phyloP scores from a whole-genome alignment of 768 basidiomycete species.

The Hydnomerulius pinastri region DNA sequence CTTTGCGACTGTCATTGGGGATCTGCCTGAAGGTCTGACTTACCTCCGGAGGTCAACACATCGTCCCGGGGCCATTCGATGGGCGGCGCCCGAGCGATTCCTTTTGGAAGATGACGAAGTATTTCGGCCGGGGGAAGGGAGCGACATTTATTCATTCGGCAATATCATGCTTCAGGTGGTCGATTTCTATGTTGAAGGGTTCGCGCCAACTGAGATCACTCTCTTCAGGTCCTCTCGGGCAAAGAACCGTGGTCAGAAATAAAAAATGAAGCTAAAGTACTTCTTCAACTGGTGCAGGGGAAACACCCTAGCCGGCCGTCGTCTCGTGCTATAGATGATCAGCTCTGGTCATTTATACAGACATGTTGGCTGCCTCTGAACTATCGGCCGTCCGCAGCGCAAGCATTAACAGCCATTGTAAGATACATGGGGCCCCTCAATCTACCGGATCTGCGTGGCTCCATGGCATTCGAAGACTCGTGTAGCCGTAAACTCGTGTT shows the following conservation, averaged over 20 bases:
- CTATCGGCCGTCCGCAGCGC: conserved; percentile 3
- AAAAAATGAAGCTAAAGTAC: not conserved
- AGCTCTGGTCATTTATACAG: conserved; percentile 10
- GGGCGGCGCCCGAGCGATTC: conserved; percentile 42
- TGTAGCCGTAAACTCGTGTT: too few species aligned
- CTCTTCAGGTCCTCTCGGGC: conserved; percentile 24
- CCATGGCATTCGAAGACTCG: too few species aligned
- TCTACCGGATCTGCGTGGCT: too few species aligned
- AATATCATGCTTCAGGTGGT: conserved; percentile 34
- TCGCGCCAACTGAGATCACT: too few species aligned
- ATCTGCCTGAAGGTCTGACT: not conserved
- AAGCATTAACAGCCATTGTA: too few species aligned
- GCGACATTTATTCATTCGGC: conserved; percentile 21
- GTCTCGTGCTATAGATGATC: conserved; percentile 2
- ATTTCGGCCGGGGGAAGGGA: not conserved
- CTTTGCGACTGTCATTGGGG: conserved; percentile 25
- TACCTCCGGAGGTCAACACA: conserved; percentile 24
- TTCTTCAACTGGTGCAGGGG: conserved; percentile 7
- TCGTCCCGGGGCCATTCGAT: conserved; percentile 40
- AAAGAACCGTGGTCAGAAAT: conserved; percentile 14
- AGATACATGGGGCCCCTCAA: too few species aligned
- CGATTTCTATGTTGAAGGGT: rapidly evolving
- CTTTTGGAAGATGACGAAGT: conserved; percentile 26
- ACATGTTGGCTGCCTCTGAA: conserved; percentile 6
- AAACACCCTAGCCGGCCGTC: conserved; percentile 3